Conservation (phyloP, 768 basidiomycete species). For the Pulveroboletus sp. region DNA sequence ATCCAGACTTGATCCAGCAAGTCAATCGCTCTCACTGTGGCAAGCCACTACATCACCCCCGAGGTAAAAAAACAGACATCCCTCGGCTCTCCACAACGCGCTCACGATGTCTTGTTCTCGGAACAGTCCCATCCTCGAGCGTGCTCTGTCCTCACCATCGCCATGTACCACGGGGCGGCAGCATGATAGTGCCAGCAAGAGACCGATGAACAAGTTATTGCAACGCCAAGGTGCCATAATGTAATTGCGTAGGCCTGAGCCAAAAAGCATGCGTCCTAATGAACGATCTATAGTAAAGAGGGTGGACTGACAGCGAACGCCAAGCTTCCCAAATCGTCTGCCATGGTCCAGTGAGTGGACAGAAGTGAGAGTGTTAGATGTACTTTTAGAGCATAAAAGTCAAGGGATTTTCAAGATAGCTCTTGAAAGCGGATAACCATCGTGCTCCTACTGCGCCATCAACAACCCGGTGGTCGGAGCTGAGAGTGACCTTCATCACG, state of each 20-base stretch:
- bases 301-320: conserved; percentile 5
- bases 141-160: too few relatives aligned
- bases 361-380: not conserved
- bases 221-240: conserved; percentile 7
- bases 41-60: too few relatives aligned
- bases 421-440: conserved; percentile 92
- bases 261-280: conserved; percentile 14
- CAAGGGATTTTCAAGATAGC: conserved; percentile 93
- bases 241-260: conserved; percentile 6
- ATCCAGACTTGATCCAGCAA: too few relatives aligned
- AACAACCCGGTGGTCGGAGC: conserved; percentile 91
- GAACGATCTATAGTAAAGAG: conserved; percentile 22
- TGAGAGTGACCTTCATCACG: conserved; percentile 94
- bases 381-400: conserved; percentile 85
- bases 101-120: too few relatives aligned
- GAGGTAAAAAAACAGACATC: too few relatives aligned
- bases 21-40: too few relatives aligned
- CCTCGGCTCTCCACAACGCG: too few relatives aligned
- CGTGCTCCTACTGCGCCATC: conserved; percentile 94
- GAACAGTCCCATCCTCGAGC: too few relatives aligned
- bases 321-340: conserved; percentile 1
- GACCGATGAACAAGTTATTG: not conserved
- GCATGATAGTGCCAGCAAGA: not conserved
- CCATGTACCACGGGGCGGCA: too few relatives aligned
- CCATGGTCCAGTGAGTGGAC: not conserved